These are phyloP conservation scores for Leccinum variicolor DNA, from an alignment of 768 basidiomycete species.

Conservation along the genomic window DNA sequence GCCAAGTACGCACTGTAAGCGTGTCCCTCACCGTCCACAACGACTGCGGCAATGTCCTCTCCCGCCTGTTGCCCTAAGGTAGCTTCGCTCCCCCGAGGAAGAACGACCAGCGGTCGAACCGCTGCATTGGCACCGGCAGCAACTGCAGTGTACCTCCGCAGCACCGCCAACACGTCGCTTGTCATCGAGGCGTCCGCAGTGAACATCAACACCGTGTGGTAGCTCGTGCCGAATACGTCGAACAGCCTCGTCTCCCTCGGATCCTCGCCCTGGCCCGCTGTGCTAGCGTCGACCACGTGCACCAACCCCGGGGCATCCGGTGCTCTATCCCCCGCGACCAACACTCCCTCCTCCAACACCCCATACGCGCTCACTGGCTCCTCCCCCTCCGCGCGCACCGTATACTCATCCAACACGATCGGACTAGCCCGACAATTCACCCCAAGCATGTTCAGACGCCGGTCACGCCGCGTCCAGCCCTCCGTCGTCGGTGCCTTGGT, in stretches of 20 bases:
- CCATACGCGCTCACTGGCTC: constrained; percentile 13
- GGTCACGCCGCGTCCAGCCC: background rate
- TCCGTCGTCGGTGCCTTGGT: background rate
- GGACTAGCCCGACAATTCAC: constrained; percentile 36
- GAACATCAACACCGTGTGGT: background rate
- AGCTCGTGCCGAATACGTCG: constrained; percentile 15
- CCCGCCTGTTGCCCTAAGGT: background rate
- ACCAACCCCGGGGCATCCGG: constrained; percentile 39
- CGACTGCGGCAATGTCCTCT: background rate
- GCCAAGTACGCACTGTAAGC: background rate
- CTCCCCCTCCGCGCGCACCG: background rate
- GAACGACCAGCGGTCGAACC: background rate
- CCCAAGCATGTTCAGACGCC: constrained; percentile 26
- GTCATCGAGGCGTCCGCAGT: background rate
- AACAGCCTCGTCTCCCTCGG: constrained; percentile 17
- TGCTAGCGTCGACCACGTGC: background rate
- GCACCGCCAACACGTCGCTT: background rate
- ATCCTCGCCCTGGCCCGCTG: background rate
- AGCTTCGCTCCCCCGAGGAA: background rate
- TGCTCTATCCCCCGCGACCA: constrained; percentile 44
- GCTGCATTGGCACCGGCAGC: background rate
- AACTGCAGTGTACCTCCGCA: background rate
- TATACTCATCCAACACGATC: constrained; percentile 36
- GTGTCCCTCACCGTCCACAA: background rate
- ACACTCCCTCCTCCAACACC: constrained; percentile 18